These are phyloP conservation scores for Saxophila tyrrhenica DNA, from an alignment of 495 filamentous ascomycete genomes.

Conservation along the genomic window DNA sequence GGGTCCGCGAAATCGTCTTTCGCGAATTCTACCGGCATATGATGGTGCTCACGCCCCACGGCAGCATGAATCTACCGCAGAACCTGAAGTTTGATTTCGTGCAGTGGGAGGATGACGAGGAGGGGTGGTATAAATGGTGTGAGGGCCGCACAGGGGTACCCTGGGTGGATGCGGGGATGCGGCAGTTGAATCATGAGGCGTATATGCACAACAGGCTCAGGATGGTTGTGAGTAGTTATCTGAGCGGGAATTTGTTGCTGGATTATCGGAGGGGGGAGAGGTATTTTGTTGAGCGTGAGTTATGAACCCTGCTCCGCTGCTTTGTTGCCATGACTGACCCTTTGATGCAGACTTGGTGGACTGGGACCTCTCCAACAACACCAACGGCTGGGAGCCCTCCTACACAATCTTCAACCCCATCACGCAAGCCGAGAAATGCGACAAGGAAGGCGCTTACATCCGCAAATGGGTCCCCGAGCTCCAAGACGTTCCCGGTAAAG, in stretches of 20 bases:
- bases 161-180: slow-evolving; percentile 37
- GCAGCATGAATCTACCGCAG: slow-evolving; percentile 35
- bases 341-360: slow-evolving; percentile 25
- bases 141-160: slow-evolving; percentile 34
- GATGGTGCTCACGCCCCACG: slow-evolving; percentile 33
- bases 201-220: slow-evolving; percentile 40
- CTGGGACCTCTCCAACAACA: slow-evolving; percentile 38
- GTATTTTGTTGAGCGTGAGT: slow-evolving; percentile 33
- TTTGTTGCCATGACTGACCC: neutral
- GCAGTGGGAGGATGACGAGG: slow-evolving; percentile 36
- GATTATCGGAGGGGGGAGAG: slow-evolving; percentile 35
- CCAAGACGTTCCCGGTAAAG: slow-evolving; percentile 33
- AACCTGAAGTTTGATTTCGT: slow-evolving; percentile 39
- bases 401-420: slow-evolving; percentile 39
- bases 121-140: slow-evolving; percentile 36
- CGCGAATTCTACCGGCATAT: slow-evolving; percentile 37
- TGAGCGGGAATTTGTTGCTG: slow-evolving; percentile 34
- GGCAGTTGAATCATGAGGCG: slow-evolving; percentile 34
- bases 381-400: slow-evolving; percentile 36
- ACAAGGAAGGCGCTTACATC: slow-evolving; percentile 47
- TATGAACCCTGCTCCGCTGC: neutral
- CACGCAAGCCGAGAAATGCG: slow-evolving; percentile 38
- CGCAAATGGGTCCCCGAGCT: slow-evolving; percentile 49
- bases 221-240: slow-evolving; percentile 33
- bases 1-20: slow-evolving; percentile 39